Base-by-base conservation (phyloP, 441 rosid species). In the Eruca vesicaria region DNA sequence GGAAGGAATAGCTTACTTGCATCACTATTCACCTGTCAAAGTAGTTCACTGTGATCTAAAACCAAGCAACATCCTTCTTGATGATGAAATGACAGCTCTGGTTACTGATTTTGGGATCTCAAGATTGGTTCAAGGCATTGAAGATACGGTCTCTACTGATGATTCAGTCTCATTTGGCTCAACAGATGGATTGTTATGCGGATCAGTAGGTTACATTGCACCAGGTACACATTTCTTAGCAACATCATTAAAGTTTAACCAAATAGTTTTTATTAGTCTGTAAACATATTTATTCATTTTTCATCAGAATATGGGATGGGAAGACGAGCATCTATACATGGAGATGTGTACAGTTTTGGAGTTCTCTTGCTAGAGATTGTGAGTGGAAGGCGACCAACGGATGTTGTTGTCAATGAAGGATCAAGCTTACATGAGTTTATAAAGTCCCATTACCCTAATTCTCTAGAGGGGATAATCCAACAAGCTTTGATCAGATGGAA, bases 31-130 rank as follows among this genome's bases (percentile, higher is more conserved):
- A 50, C 94, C 95, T 0, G 92, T 89, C 10, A 90, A 83, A 82
- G 95, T 94, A 16, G 89, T 92, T 72, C 98, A 92, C 69, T 92
- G 98, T 77, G 98, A 94, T 80, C 89, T 93, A 14, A 93, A 93
- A 72, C 97, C 97, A 0, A 89, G 96, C 84, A 94, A 94, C 52
- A 89, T 94, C 66, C 95, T 94, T 74, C 97, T 90, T 12, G 97
- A 94, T 28, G 85, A 89, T 14, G 91, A 92, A 62, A 84, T 94
- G 92, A 94, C 93, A 2, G 97, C 98, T 79, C 73, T 94, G 76
- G 93, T 94, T 28, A 82, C 95, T 0, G 97, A 94, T 83, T 94
- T 94, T 7, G 98, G 97, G 38, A 94, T 94, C 8, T 73, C 97
- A 52, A 90, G 86, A 69, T 61, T 91, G 77, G 82, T 90, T 45